Percentiles rank a stretch among this genome's conserved stretches.
phyloP scores from a whole-genome alignment of 257 asterid genomes.

The Forsythia viridissima region DNA sequence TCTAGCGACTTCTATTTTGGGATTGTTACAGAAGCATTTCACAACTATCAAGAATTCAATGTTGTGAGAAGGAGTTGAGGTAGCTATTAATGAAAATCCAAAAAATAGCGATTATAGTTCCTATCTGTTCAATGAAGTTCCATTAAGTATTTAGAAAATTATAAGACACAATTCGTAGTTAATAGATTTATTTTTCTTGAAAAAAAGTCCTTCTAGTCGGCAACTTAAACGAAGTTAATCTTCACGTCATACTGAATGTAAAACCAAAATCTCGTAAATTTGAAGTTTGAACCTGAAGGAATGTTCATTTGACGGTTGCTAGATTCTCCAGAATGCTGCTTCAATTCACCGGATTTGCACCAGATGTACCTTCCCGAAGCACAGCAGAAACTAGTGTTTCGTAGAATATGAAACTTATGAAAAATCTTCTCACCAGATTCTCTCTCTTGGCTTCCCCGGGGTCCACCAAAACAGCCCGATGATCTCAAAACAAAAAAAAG shows the following conservation, averaged over 20 bases:
- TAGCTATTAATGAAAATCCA: no score
- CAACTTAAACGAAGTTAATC: not conserved
- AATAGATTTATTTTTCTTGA: no score
- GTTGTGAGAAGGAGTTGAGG: no score
- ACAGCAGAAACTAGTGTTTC: constrained; percentile 80
- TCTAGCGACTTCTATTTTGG: no score
- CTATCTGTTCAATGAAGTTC: no score
- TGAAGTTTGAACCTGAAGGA: constrained; percentile 63
- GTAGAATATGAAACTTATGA: constrained; percentile 78
- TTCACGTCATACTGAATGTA: not conserved
- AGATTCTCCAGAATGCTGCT: constrained; percentile 58
- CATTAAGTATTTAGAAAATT: no score
- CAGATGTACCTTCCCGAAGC: constrained; percentile 69
- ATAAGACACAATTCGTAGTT: no score
- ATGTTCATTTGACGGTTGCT: constrained; percentile 74
- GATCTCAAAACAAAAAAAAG: constrained; percentile 63
- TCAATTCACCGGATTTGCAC: constrained; percentile 54
- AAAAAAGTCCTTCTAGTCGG: not conserved
- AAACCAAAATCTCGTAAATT: not conserved
- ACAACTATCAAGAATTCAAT: no score
- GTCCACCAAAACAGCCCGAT: constrained; percentile 46
- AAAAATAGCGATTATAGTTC: no score
- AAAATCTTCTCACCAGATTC: constrained; percentile 53
- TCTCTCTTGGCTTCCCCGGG: constrained; percentile 43
- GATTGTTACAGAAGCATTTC: no score